These are phyloP conservation scores for Scheffersomyces stambukii DNA, from an alignment of 1,139 yeast genomes.

Conservation along the genomic window DNA sequence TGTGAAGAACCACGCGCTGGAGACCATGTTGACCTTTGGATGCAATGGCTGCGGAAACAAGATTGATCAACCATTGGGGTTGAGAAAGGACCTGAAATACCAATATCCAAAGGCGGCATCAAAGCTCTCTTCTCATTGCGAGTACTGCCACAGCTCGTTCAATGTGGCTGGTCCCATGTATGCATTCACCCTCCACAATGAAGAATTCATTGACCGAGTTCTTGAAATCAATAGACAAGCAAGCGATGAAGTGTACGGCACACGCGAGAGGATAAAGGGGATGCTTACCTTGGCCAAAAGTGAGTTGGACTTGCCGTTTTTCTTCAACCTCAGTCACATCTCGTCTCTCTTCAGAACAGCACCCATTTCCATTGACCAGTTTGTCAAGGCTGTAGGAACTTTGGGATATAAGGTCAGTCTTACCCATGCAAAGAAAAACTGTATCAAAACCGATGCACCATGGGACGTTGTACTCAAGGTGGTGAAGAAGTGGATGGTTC, in stretches of 20 bases:
- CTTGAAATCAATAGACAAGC: conserved; percentile 49
- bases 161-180: conserved; percentile 97
- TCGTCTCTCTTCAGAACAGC: conserved; percentile 75
- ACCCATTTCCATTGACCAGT: conserved; percentile 72
- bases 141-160: conserved; percentile 62
- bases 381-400: conserved; percentile 81
- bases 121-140: conserved; percentile 53
- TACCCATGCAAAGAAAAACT: conserved; percentile 85
- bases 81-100: conserved; percentile 28
- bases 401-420: conserved; percentile 77
- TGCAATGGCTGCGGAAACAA: conserved; percentile 87
- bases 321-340: conserved; percentile 73
- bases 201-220: conserved; percentile 59
- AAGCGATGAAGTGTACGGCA: conserved; percentile 59
- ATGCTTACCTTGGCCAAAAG: conserved; percentile 80
- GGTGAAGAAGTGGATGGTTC: conserved; percentile 61
- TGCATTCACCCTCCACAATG: conserved; percentile 73
- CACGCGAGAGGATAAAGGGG: conserved; percentile 81
- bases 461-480: conserved; percentile 74
- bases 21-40: conserved; percentile 73
- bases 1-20: conserved; percentile 71
- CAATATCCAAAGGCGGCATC: conserved; percentile 41
- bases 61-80: conserved; percentile 71
- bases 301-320: conserved; percentile 73
- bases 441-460: conserved; percentile 87